A percentile compares a stretch with the other conserved stretches of the same genome.
phyloP scores from a whole-genome alignment of 352 stramenopile genomes.

The Globisporangium okanoganense region DNA sequence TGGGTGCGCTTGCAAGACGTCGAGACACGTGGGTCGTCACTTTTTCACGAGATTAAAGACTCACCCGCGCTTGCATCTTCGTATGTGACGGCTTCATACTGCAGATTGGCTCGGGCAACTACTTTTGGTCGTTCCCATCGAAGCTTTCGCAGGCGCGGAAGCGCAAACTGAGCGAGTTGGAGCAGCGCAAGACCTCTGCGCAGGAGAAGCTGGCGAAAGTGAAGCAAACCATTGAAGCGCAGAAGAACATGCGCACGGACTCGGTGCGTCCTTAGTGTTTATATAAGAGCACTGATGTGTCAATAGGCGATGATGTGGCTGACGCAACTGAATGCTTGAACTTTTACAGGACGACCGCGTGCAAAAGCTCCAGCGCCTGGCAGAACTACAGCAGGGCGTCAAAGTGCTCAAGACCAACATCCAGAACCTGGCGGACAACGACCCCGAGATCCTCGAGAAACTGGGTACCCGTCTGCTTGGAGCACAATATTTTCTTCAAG shows the following conservation, averaged over 20 bases:
- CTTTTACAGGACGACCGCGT: slow-evolving; percentile 51
- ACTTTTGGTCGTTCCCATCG: slow-evolving; percentile 88
- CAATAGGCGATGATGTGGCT: not conserved
- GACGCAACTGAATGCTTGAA: not conserved
- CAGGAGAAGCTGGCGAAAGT: slow-evolving; percentile 47
- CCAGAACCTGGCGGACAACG: slow-evolving; percentile 68
- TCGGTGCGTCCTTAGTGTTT: slow-evolving; percentile 29
- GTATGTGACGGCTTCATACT: no score
- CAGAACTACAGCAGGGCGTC: slow-evolving; percentile 46
- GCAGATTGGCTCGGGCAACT: slow-evolving; percentile 79
- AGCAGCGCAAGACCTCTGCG: slow-evolving; percentile 39
- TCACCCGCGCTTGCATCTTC: no score
- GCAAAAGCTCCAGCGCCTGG: slow-evolving; percentile 51
- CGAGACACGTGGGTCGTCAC: no score
- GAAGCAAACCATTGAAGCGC: slow-evolving; percentile 41
- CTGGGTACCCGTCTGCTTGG: slow-evolving; percentile 30
- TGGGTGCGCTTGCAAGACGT: slow-evolving; percentile 10
- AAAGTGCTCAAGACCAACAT: slow-evolving; percentile 47
- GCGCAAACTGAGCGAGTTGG: slow-evolving; percentile 63
- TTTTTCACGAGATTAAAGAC: no score
- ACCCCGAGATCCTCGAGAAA: slow-evolving; percentile 60
- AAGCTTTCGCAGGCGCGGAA: slow-evolving; percentile 79
- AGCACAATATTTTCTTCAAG: not conserved
- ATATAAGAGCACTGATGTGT: not conserved
- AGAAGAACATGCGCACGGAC: slow-evolving; percentile 45